These are phyloP conservation scores for Elsinoe fawcettii DNA, from an alignment of 2,329 filamentous ascomycete species.

Conservation along the genomic window DNA sequence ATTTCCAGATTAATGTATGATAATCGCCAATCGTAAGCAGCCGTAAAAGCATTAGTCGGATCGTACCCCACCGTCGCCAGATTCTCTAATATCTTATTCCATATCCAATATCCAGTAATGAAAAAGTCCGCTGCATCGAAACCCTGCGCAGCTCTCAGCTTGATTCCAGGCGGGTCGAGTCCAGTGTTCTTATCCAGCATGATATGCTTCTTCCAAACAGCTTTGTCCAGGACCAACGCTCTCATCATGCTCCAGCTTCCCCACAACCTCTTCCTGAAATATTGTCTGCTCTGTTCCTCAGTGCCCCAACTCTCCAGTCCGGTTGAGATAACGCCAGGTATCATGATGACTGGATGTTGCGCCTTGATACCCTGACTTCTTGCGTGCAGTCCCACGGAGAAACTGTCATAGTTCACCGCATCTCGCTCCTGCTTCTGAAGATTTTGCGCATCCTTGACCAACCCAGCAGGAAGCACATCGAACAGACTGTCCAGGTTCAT, in stretches of 20 bases:
- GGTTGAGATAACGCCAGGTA: constrained; percentile 94
- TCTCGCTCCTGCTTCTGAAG: constrained; percentile 83
- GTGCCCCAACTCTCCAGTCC: constrained; percentile 97
- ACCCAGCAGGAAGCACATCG: constrained; percentile 77
- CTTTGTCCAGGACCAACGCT: constrained; percentile 85
- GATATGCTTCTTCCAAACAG: constrained; percentile 89
- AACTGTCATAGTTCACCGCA: constrained; percentile 84
- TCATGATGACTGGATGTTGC: constrained; percentile 88
- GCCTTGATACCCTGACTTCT: constrained; percentile 71
- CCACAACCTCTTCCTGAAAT: constrained; percentile 92
- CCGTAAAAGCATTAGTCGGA: constrained; percentile 64
- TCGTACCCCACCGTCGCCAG: constrained; percentile 94
- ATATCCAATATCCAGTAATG: constrained; percentile 88
- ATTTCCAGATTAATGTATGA: constrained; percentile 83
- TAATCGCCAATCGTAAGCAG: constrained; percentile 83
- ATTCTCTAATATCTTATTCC: constrained; percentile 98
- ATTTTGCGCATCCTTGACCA: constrained; percentile 79
- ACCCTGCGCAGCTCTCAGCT: constrained; percentile 85
- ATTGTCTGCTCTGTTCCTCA: constrained; percentile 71
- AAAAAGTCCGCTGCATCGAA: constrained; percentile 98
- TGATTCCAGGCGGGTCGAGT: constrained; percentile 81
- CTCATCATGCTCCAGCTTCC: constrained; percentile 99
- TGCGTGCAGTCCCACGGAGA: constrained; percentile 79
- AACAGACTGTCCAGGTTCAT: constrained; percentile 75
- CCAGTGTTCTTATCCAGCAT: constrained; percentile 93